Evolutionary conservation across 73 alveolate genomes (phyloP), one percentile per base, ranked within the genome.

Genomic region (Symbiodinium natans): DNA sequence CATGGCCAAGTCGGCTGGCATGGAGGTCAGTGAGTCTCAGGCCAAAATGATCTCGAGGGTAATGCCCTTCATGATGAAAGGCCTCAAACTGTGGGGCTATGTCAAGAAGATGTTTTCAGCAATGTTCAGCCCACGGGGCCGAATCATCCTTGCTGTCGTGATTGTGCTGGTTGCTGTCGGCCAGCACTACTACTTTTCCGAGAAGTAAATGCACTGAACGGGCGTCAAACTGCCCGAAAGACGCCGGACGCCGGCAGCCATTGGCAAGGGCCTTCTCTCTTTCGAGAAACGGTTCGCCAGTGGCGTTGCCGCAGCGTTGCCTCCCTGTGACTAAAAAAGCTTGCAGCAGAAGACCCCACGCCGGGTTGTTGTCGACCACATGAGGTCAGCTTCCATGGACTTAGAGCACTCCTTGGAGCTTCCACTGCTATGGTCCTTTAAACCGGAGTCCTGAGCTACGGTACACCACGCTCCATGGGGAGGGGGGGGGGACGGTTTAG

Each of bases 1-100:
- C 95, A 88, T 88, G 95, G 95, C 95, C 74, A 88, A 88, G 71
- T 88, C 95, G 34, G 95, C 95, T 39, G 95, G 95, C 25, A 41
- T 88, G 19, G 95, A 88, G 34, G 95, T 88, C 38, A 63, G 86
- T n/a, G 95, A 88, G 42, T 59, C 95, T 5, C 95, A 88, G 25
- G 95, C 95, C 74, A 88, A 88, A 83, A 88, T 88, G 95, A 88
- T 88, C 31, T 88, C 95, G 48, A 88, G 71, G 71, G 95, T 88
- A 19, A 88, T 88, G 95, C 95, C 95, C 21, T 88, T 56, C 82
- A 54, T 88, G 95, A 56, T 88, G 95, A 88, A 88, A n/a, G 29
- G 2, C 40, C 25, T 88, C 33, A 88, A 88, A 59, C 82, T 59
- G 25, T 88, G 95, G 95, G 95, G 95, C 43, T 40, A 46, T 83